phyloP scores from a whole-genome alignment of 352 stramenopile species.

The Pythium biforme region DNA sequence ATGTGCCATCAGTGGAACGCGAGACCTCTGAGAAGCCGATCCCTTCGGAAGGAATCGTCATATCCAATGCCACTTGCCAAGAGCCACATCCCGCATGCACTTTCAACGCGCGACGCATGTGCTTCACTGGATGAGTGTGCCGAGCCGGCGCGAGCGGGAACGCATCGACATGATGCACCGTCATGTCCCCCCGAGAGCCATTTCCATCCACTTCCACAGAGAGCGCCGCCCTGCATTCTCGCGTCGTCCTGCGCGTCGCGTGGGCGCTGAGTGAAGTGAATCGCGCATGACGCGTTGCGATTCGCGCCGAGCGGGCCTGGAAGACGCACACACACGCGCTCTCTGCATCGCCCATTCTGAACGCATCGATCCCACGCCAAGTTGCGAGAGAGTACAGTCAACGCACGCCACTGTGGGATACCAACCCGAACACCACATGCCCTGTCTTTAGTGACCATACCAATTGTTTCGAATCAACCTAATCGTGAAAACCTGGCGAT shows the following conservation, averaged over 20 bases:
- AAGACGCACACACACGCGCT: background rate
- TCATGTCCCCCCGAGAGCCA: too few relatives aligned
- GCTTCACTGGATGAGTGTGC: too few relatives aligned
- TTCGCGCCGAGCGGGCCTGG: background rate
- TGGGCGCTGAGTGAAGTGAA: background rate
- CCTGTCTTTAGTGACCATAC: conserved; percentile 4
- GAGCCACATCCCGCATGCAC: too few relatives aligned
- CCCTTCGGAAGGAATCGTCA: too few relatives aligned
- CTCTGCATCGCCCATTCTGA: conserved; percentile 6
- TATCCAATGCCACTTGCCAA: too few relatives aligned
- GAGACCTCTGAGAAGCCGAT: too few relatives aligned
- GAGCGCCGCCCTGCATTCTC: too few relatives aligned
- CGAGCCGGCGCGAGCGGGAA: too few relatives aligned
- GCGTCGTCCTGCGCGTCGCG: too few relatives aligned
- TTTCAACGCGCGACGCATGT: too few relatives aligned
- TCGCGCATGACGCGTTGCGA: background rate
- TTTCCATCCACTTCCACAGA: background rate
- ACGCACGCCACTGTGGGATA: conserved; percentile 14
- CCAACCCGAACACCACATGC: background rate
- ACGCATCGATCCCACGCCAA: conserved; percentile 4
- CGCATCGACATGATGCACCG: too few relatives aligned
- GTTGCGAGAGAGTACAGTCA: conserved; percentile 10
- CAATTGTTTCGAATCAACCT: background rate
- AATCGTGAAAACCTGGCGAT: background rate
- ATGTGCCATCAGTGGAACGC: background rate